Base-by-base conservation (phyloP, 495 filamentous ascomycete species). In the Hypoxylon lenormandii region DNA sequence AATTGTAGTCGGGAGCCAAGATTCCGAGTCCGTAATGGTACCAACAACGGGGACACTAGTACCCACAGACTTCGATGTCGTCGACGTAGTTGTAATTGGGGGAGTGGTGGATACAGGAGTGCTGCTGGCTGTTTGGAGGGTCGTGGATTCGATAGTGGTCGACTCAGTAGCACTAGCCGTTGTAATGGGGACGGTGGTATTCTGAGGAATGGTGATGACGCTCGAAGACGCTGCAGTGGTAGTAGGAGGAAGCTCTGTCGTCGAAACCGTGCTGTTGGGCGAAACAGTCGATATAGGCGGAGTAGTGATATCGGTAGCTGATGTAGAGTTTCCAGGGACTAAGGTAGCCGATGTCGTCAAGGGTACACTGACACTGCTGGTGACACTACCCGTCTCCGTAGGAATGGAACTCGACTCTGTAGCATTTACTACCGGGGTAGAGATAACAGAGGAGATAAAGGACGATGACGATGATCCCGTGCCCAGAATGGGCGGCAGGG, bases 1-100 rank as follows among this genome's bases (percentile, higher is more conserved):
- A 13, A 83, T 78, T 2, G 76, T 80, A 13, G 80, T 80, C 3
- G 79, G 82, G n/a, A 80, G 72, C 77, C 77, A 83, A 33, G 78
- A 77, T 36, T 74, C 66, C 16, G 80, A 74, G 60, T 74, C 72
- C 7, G 80, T 80, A 45, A 76, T 76, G n/a, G 79, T 82, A 12
- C 61, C 77, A 13, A 80, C 77, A 21, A 76, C 64, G 7, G 70
- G 56, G 22, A 80, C 69, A 52, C 77, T 79, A 5, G 82, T 83
- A 30, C 81, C 71, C 26, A 40, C 42, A 10, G 73, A 63, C 50
- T 37, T 47, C 2, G 72, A 57, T 12, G 72, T 63, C 7, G 69
- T 62, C 11, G 75, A 48, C 0, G 66, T 48, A 2, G 70, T 61
- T 33, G 56, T 42, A 1, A 37, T 23, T 50, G 42, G 4, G 40